Percentiles rank a stretch among this genome's conserved stretches.
These are phyloP conservation scores for Fomitopsis betulina DNA, from an alignment of 1,284 basidiomycete species.

Conservation along the genomic window DNA sequence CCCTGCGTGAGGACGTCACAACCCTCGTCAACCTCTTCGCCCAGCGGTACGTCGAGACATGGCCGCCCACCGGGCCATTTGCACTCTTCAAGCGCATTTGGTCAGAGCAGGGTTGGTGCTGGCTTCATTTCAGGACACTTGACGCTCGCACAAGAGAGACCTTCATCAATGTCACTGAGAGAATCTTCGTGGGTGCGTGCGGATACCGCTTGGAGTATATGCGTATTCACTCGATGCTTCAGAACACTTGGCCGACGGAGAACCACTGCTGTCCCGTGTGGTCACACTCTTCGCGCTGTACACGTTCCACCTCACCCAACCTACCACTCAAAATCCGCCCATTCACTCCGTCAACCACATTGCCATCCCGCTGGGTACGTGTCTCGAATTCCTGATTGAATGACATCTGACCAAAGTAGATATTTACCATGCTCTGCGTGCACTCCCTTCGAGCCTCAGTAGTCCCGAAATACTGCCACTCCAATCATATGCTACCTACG, in stretches of 20 bases:
- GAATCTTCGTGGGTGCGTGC: conserved; percentile 61
- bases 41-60: conserved; percentile 35
- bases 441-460: conserved; percentile 39
- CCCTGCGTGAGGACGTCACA: conserved; percentile 62
- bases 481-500: conserved; percentile 41
- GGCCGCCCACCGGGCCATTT: conserved; percentile 44
- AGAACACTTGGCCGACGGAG: conserved; percentile 51
- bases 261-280: conserved; percentile 46
- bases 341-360: conserved; percentile 45
- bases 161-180: conserved; percentile 51
- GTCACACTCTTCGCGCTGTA: conserved; percentile 65
- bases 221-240: conserved; percentile 3
- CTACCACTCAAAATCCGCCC: conserved; percentile 43
- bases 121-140: conserved; percentile 67
- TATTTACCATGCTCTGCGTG: conserved; percentile 41
- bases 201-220: background rate
- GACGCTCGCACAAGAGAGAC: conserved; percentile 57
- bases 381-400: conserved; percentile 6
- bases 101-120: conserved; percentile 64
- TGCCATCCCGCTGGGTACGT: conserved; percentile 53
- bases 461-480: conserved; percentile 38
- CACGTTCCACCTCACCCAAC: conserved; percentile 63
- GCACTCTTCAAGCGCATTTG: conserved; percentile 64
- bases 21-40: conserved; percentile 45
- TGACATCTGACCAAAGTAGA: conserved; percentile 36